Base-by-base conservation (phyloP, 164 flowering plant genomes). In the Magnolia kwangsiensis region DNA sequence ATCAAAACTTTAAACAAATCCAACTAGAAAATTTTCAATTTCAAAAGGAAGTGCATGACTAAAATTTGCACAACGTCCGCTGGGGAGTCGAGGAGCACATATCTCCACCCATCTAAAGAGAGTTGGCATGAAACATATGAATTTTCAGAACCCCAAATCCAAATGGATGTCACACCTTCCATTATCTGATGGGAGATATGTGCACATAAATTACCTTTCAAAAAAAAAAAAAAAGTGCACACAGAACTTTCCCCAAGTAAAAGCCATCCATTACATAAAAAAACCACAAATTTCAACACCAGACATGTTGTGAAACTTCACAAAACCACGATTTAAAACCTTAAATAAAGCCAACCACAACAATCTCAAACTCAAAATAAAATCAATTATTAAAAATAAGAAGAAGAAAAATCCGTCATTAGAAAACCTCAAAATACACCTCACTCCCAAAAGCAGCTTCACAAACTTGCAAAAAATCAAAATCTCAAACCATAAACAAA, bases 1-100 rank as follows among this genome's bases (percentile, higher is more conserved):
- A 21, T 27, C 72, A 72, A 67, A 29, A 64, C 72, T 50, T 49
- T 37, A 18, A 20, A 75, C 8, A 63, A 51, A 58, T 65, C 69
- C 69, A 67, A 65, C 13, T 19, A 19, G 13, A 71, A 71, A 67
- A 50, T 61, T n/a, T 51, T 11, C 50, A 55, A 55, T 11, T 11
- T 11, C 10, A 55, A 55, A 55, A 14, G 61, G 18, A 51, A 55
- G 13, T 55, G 4, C 1, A 16, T 11, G 9, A 72, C 24, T 20
- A 11, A 61, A 13, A 76, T 37, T 37, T 5, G 45, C 45, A 37
- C 45, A 37, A 5, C 7, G 0, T 37, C 45, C 45, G 45, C 0
- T 37, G 45, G 45, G 45, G 45, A 55, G 18, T 11, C 18, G 10
- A 55, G 61, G 16, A 55, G 18, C 61, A 55, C 61, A 55, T 0